Evolutionary conservation across 257 asterid genomes (phyloP).

Genomic region (Jacaranda copaia): DNA sequence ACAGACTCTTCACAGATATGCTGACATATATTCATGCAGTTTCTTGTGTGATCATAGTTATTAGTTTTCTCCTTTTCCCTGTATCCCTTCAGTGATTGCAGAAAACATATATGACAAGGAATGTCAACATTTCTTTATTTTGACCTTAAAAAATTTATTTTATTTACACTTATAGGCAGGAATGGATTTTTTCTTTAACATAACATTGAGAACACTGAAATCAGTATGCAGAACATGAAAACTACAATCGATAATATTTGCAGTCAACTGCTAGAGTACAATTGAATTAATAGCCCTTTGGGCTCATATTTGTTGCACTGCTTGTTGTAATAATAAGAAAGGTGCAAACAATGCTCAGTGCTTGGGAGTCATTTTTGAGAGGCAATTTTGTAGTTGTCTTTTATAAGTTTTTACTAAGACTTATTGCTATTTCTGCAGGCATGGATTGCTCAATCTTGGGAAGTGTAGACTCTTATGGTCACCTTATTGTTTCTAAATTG

Average conservation of each 20-base stretch:
- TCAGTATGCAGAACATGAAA: too few relatives aligned
- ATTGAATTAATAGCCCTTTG: too few relatives aligned
- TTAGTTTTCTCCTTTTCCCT: neutral
- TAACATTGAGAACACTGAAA: neutral
- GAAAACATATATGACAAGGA: neutral
- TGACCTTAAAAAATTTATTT: neutral
- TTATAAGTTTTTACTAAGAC: conserved; percentile 5
- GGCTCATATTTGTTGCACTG: too few relatives aligned
- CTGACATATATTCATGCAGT: neutral
- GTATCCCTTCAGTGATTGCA: conserved; percentile 10
- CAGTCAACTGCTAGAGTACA: too few relatives aligned
- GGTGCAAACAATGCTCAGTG: neutral
- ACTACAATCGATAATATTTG: too few relatives aligned
- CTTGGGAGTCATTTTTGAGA: neutral
- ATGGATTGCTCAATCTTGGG: conserved; percentile 72
- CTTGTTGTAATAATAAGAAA: neutral
- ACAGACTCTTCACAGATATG: neutral
- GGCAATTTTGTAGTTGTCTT: conserved; percentile 16
- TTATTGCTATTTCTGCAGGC: conserved; percentile 47
- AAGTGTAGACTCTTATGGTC: conserved; percentile 90
- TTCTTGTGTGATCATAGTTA: neutral
- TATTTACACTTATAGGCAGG: neutral
- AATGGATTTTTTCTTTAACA: neutral
- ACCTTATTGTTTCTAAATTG: conserved; percentile 84
- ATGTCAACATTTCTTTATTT: too few relatives aligned